These are phyloP conservation scores for Sporothrix luriei DNA, from an alignment of 2,329 filamentous ascomycete species.

Conservation along the genomic window DNA sequence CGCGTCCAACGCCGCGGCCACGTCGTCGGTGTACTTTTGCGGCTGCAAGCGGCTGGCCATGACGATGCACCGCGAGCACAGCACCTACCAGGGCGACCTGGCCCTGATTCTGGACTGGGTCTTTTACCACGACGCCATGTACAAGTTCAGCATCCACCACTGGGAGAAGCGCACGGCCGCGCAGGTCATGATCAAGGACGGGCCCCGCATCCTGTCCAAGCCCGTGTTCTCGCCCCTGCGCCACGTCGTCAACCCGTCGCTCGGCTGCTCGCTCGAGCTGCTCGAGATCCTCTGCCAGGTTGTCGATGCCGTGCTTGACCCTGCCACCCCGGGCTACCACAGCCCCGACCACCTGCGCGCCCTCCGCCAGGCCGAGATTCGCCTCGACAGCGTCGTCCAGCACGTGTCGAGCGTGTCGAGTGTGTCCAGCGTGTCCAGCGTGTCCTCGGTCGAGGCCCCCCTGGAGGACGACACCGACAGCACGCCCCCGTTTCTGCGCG, in stretches of 20 bases:
- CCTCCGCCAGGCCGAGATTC: slow-evolving; percentile 31
- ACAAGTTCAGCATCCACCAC: slow-evolving; percentile 38
- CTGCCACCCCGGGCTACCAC: slow-evolving; percentile 29
- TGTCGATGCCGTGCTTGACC: slow-evolving; percentile 33
- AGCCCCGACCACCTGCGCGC: slow-evolving; percentile 5
- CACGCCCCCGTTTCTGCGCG: neutral
- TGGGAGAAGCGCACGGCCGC: slow-evolving; percentile 31
- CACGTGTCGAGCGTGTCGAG: slow-evolving; percentile 16
- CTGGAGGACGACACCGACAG: too few relatives aligned
- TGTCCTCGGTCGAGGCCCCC: neutral
- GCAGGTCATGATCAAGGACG: slow-evolving; percentile 25
- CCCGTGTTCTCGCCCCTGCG: slow-evolving; percentile 34
- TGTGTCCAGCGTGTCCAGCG: too few relatives aligned
- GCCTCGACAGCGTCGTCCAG: slow-evolving; percentile 32
- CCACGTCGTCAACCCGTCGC: slow-evolving; percentile 31
- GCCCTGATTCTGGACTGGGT: slow-evolving; percentile 37
- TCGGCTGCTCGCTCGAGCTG: slow-evolving; percentile 36
- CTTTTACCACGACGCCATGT: slow-evolving; percentile 36
- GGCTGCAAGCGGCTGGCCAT: slow-evolving; percentile 35
- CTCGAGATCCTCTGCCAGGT: slow-evolving; percentile 34
- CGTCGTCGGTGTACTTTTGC: slow-evolving; percentile 34
- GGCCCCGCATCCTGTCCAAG: slow-evolving; percentile 34
- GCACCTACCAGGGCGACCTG: slow-evolving; percentile 34
- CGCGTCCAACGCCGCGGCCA: slow-evolving; percentile 21
- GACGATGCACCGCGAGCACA: slow-evolving; percentile 30